Base-by-base conservation (phyloP, 495 filamentous ascomycete species). In the Neurospora tetraspora region DNA sequence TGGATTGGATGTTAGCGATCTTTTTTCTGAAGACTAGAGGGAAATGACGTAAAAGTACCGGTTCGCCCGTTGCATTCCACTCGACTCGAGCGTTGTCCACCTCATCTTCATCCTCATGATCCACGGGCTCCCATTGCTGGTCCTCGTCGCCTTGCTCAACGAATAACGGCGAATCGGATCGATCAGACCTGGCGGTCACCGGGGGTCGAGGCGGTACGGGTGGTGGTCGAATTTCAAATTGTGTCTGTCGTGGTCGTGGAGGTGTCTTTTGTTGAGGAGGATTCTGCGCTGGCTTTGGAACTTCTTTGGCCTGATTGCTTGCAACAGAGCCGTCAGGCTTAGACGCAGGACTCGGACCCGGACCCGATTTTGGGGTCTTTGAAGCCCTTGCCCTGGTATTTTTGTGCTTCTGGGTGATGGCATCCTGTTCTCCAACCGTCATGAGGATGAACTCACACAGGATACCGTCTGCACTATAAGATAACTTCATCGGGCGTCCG, bases 391-490 rank as follows among this genome's bases (percentile, higher is more conserved):
- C 70, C 18, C 77, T 78, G 6, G 77, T 71, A 71, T 78, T 83
- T 73, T 85, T 85, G 69, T 79, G 77, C 76, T 82, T 85, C 39
- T 80, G 81, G 18, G 76, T 75, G 10, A 79, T 74, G 70, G 80
- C 81, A 39, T 84, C 83, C 74, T 87, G 87, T 72, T 96, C 93
- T n/a, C 94, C 93, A 39, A 92, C 89, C 11, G 96, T 99, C 94
- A 97, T 98, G 61, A 99, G 81, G 18, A 95, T 95, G 77, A 96
- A 98, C 71, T 97, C 93, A 73, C 91, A 92, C 68, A 87, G 81
- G 71, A 98, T 84, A 18, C 94, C 96, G 69, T 92, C 89, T 36
- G 82, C 82, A 9, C 85, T 84, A 78, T 98, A 98, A 39, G 85
- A 88, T 11, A 98, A 82, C 78, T 97, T 94, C 79, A 99, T 87